Percentiles rank a stretch among this genome's conserved stretches.
These are phyloP conservation scores for Penicillium parvum DNA, from an alignment of 495 filamentous ascomycete genomes.

Conservation along the genomic window DNA sequence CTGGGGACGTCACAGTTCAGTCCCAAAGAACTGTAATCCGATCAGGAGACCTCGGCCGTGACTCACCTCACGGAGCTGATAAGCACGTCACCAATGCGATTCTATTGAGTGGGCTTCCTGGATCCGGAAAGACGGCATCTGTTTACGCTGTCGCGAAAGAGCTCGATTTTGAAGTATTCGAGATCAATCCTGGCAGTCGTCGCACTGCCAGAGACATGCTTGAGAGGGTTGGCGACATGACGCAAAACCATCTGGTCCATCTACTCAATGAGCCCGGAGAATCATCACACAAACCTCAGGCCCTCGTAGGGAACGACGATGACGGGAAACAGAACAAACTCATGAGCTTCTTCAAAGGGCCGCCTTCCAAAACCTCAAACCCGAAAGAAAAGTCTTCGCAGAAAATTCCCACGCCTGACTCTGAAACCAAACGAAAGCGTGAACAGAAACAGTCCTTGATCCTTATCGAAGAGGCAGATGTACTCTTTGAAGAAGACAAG, in stretches of 20 bases:
- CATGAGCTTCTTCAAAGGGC: conserved; percentile 70
- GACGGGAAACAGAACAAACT: conserved; percentile 74
- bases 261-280: conserved; percentile 33
- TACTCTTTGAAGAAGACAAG: conserved; percentile 91
- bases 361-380: conserved; percentile 27
- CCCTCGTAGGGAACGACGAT: conserved; percentile 22
- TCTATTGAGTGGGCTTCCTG: conserved; percentile 82
- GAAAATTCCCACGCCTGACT: conserved; percentile 10
- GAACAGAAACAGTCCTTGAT: conserved; percentile 91
- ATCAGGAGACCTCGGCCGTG: conserved; percentile 43
- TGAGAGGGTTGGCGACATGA: conserved; percentile 95
- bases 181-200: conserved; percentile 80
- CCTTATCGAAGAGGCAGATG: conserved; percentile 88
- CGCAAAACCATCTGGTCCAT: conserved; percentile 84
- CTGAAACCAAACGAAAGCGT: conserved; percentile 40
- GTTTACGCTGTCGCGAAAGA: conserved; percentile 95
- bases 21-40: conserved; percentile 63
- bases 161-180: conserved; percentile 90
- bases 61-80: conserved; percentile 27
- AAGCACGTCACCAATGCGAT: conserved; percentile 58
- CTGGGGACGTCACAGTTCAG: conserved; percentile 32
- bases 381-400: conserved; percentile 14
- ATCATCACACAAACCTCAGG: conserved; percentile 14
- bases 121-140: conserved; percentile 90
- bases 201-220: conserved; percentile 85